Base-by-base conservation (phyloP, 306 rosid species). In the Malus fusca region DNA sequence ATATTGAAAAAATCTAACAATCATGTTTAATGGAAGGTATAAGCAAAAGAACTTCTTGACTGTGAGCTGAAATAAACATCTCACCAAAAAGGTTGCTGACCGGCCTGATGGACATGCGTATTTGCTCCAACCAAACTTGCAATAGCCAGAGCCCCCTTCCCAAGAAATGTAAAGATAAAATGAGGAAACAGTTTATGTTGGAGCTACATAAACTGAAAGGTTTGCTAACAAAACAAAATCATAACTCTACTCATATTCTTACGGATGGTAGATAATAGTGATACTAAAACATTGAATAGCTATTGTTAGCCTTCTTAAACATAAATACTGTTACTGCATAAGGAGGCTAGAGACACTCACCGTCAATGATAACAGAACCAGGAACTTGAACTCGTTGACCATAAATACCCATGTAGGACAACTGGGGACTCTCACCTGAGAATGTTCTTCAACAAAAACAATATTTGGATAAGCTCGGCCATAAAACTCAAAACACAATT, bases 141-240 rank as follows among this genome's bases (percentile, higher is more conserved):
- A 94, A 78, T 91, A 94, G 80, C 98, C 98, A 82, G 98, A 94
- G 63, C 98, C 98, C 58, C 97, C 97, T 94, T 67, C 30, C 67
- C 75, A 77, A 79, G 61, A 66, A 75, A 71, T 48, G 66, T 18
- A 71, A 22, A 63, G 23, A 68, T 44, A 52, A 74, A 75, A 43
- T 66, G 30, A 71, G 33, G 23, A 48, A 64, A 44, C 4, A 7
- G 26, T 58, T 6, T 46, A 23, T 23, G 66, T 42, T 10, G 25
- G 42, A 73, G 15, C 23, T 35, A 72, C 14, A 56, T n/a, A 37
- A 14, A 72, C 31, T 33, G 4, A 13, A 12, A 13, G 25, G 19
- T 17, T 13, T 56, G 2, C 30, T 48, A 69, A 22, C 66, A 69
- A 69, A 69, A 15, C 19, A 18, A 30, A 51, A 69, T 17, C 40